These are phyloP conservation scores for Leucocoprinus birnbaumii DNA, from an alignment of 768 basidiomycete genomes.

Conservation along the genomic window DNA sequence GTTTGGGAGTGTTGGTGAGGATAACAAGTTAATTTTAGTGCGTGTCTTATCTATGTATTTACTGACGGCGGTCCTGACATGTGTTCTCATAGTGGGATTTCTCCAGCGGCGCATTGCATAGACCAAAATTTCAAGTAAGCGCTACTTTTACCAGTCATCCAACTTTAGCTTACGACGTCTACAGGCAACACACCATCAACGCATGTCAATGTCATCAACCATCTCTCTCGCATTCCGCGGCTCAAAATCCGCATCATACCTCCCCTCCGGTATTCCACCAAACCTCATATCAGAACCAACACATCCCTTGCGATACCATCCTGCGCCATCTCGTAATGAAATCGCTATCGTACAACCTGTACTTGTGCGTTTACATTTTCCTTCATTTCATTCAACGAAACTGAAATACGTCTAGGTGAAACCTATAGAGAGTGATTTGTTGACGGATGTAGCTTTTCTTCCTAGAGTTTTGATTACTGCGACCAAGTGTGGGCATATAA, in stretches of 20 bases:
- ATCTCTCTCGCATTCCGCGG: conserved; percentile 70
- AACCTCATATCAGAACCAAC: conserved; percentile 29
- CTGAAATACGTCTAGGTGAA: conserved; percentile 54
- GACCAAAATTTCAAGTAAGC: conserved; percentile 69
- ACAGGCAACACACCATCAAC: conserved; percentile 62
- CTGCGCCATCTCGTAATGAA: conserved; percentile 88
- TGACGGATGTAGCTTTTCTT: conserved; percentile 75
- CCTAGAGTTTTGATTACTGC: conserved; percentile 75
- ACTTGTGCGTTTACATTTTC: conserved; percentile 53
- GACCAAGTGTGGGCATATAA: conserved; percentile 75
- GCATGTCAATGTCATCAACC: conserved; percentile 76
- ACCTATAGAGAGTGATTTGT: conserved; percentile 74
- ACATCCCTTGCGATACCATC: conserved; percentile 64
- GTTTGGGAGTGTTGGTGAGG: conserved; percentile 95
- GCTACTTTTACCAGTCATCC: background rate
- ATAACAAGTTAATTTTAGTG: conserved; percentile 91
- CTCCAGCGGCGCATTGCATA: conserved; percentile 84
- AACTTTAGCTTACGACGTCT: background rate
- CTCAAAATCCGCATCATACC: conserved; percentile 56
- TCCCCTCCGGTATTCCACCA: conserved; percentile 39
- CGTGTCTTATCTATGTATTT: conserved; percentile 18
- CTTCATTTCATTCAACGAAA: no score
- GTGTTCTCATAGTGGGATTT: conserved; percentile 78
- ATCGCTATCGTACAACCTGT: conserved; percentile 90
- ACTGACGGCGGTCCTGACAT: conserved; percentile 15